Base-by-base conservation (phyloP, 1,284 basidiomycete genomes). In the Puccinia triticina region DNA sequence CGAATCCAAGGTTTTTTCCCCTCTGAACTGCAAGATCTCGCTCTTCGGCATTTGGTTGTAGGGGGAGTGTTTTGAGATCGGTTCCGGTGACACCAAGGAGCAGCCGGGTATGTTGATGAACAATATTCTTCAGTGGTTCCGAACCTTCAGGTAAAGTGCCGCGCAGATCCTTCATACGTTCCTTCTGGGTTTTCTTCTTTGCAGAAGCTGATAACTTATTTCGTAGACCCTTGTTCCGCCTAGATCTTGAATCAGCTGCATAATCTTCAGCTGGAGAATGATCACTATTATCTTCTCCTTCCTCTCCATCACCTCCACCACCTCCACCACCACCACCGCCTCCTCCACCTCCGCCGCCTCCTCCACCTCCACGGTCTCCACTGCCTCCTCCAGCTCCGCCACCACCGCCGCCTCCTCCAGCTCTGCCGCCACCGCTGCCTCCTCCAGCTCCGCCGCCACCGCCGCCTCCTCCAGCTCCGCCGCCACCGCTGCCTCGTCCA, bases 51-150 rank as follows among this genome's bases (percentile, higher is more conserved):
- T 29, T 55, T 16, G 48, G 10, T 23, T 29, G 18, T 12, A 29
- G 16, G 37, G 72, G 72, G 23, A 74, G 53, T 4, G 7, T 74
- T 21, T 14, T 57, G 7, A 57, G 18, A 40, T 53, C 53, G 37
- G 48, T 26, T 12, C 72, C 53, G 8, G 0, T 11, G 21, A 74
- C 32, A 18, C 53, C 72, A 53, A 74, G 48, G 34, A 74, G 72
- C n/a, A 74, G n/a, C 29, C 23, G 48, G n/a, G 48, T 40, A 32
- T 74, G 48, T 26, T 40, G 57, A 48, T 57, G 53, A 40, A 57
- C 72, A 23, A 74, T 74, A 18, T 57, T 74, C 53, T 37, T 74
- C 72, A 74, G 40, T 23, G 50, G 11, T 4, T 74, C 72, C 37
- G 50, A n/a, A 5, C 53, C 53, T 12, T 55, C 32, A 11, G 72